Conservation (phyloP, 768 basidiomycete species). For the Leccinum subgranulosum region DNA sequence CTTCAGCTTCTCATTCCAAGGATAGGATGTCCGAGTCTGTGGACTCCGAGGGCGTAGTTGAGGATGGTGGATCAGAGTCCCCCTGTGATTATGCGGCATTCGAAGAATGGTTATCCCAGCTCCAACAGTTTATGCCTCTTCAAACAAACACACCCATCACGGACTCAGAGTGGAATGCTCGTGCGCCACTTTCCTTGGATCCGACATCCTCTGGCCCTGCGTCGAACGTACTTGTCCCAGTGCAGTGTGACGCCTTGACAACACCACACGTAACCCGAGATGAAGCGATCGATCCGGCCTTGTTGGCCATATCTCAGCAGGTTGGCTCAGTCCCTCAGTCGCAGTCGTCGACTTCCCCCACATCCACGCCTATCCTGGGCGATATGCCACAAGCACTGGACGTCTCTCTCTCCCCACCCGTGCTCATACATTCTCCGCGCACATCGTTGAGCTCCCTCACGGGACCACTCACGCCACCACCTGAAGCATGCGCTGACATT, state of each 20-base stretch:
- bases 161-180: constrained; percentile 9
- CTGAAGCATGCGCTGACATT: constrained; percentile 14
- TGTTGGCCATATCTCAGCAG: constrained; percentile 30
- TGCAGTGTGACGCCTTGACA: background rate
- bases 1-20: background rate
- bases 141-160: constrained; percentile 5
- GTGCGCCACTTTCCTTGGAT: background rate
- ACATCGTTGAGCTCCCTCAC: constrained; percentile 32
- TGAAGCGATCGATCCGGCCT: constrained; percentile 30
- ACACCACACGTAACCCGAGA: constrained; percentile 9
- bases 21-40: constrained; percentile 5
- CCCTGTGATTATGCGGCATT: constrained; percentile 39
- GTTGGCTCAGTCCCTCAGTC: background rate
- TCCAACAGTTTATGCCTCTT: constrained; percentile 43
- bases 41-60: constrained; percentile 9
- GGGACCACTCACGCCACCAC: constrained; percentile 25
- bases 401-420: constrained; percentile 14
- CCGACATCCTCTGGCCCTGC: background rate
- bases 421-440: constrained; percentile 27
- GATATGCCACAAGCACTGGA: constrained; percentile 3
- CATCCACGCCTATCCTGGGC: background rate
- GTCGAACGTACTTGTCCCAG: background rate
- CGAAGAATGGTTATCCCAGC: constrained; percentile 50
- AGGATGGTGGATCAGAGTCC: constrained; percentile 1
- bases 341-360: background rate